A percentile compares a stretch with the other conserved stretches of the same genome.
phyloP scores from a whole-genome alignment of 345 rosid genomes.

The Lepidium sativum region DNA sequence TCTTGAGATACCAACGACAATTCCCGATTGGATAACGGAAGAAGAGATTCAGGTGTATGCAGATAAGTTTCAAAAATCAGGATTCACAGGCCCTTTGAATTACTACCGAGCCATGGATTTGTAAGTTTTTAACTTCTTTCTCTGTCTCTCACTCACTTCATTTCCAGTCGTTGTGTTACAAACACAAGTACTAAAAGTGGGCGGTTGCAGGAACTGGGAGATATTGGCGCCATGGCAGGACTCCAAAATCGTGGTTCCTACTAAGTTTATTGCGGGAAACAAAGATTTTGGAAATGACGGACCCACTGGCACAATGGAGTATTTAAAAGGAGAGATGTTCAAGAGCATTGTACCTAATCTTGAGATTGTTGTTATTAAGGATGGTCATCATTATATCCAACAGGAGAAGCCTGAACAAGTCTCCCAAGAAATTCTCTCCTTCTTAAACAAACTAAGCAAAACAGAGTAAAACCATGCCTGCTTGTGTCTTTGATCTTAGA shows the following conservation, averaged over 20 bases:
- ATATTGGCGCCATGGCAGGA: slow-evolving; percentile 51
- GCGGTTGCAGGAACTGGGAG: slow-evolving; percentile 54
- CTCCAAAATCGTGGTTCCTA: slow-evolving; percentile 39
- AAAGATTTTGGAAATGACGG: slow-evolving; percentile 44
- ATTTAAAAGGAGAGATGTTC: slow-evolving; percentile 43
- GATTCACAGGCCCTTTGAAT: slow-evolving; percentile 54
- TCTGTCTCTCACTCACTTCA: not conserved
- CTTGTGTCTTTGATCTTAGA: not conserved
- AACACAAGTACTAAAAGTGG: not conserved
- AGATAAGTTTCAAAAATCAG: slow-evolving; percentile 52
- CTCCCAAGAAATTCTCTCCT: slow-evolving; percentile 46
- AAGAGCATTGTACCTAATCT: slow-evolving; percentile 47
- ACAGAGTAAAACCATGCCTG: not conserved
- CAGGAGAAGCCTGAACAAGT: slow-evolving; percentile 49
- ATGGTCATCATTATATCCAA: slow-evolving; percentile 59
- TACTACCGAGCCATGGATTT: slow-evolving; percentile 60
- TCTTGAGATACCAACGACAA: slow-evolving; percentile 39
- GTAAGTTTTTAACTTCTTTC: slow-evolving; percentile 22
- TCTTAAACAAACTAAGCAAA: slow-evolving; percentile 30
- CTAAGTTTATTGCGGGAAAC: slow-evolving; percentile 43
- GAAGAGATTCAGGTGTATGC: slow-evolving; percentile 56
- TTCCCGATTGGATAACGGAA: slow-evolving; percentile 59
- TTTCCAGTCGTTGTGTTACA: not conserved
- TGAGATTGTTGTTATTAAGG: slow-evolving; percentile 44
- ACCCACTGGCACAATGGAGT: slow-evolving; percentile 19